Evolutionary conservation across 306 rosid genomes (phyloP).

Genomic region (Prinsepia uniflora): DNA sequence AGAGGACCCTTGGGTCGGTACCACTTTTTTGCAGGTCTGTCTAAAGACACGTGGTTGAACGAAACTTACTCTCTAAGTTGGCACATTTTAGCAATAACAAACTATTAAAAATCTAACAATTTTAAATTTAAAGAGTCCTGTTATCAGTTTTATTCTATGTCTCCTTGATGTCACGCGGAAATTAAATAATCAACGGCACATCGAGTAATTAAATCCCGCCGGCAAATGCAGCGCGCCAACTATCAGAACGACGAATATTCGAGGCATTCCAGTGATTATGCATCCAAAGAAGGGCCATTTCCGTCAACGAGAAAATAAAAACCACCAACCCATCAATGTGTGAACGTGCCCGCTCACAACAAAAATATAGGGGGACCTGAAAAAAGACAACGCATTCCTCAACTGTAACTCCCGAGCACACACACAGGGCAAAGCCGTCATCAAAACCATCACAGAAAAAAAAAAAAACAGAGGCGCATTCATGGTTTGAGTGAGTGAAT

Average conservation of each 20-base stretch:
- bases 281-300: neutral
- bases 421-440: neutral
- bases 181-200: neutral
- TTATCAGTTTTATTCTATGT: too few relatives aligned
- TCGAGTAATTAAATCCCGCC: neutral
- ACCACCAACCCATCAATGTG: conserved; percentile 27
- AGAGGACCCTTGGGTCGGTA: too few relatives aligned
- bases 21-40: too few relatives aligned
- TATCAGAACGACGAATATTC: neutral
- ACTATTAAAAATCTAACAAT: too few relatives aligned
- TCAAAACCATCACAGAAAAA: neutral
- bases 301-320: conserved; percentile 6
- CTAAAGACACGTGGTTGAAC: too few relatives aligned
- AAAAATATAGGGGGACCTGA: conserved; percentile 1
- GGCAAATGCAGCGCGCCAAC: neutral
- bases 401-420: neutral
- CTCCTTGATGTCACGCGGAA: neutral
- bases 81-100: too few relatives aligned
- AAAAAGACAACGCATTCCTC: conserved; percentile 11
- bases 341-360: conserved; percentile 28
- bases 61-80: too few relatives aligned
- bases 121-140: too few relatives aligned
- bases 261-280: conserved; percentile 24
- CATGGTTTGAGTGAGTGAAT: neutral
- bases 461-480: neutral